Conservation (phyloP, 306 rosid species). For the Pyrus bretschneideri region DNA sequence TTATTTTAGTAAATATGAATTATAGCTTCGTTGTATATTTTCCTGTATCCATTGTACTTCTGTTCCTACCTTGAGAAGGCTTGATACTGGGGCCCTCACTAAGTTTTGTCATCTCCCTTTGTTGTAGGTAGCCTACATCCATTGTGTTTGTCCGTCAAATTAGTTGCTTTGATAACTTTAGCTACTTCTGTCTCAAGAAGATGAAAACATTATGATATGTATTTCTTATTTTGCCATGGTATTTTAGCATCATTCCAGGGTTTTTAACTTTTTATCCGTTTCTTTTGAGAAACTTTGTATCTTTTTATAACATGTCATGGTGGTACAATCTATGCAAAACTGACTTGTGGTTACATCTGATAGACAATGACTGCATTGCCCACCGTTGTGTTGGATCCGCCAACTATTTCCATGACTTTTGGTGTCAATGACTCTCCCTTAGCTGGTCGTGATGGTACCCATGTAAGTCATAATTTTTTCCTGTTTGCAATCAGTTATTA, state of each 20-base stretch:
- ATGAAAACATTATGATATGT: background rate
- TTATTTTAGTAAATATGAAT: background rate
- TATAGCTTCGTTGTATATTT: background rate
- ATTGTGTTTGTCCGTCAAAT: background rate
- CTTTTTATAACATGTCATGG: background rate
- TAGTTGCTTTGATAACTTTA: background rate
- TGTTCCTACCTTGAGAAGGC: background rate
- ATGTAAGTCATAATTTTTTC: constrained; percentile 54
- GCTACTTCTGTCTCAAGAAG: background rate
- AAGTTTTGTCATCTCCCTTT: background rate
- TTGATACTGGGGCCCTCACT: background rate
- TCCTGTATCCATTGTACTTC: background rate
- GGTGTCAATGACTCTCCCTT: constrained; percentile 97
- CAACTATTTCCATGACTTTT: constrained; percentile 98
- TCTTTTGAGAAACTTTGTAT: background rate
- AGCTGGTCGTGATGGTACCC: constrained; percentile 96
- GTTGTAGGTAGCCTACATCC: background rate
- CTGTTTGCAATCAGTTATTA: constrained; percentile 7
- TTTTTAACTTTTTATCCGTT: background rate
- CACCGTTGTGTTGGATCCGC: constrained; percentile 89
- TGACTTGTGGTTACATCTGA: background rate
- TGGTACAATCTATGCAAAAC: background rate
- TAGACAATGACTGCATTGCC: constrained; percentile 80
- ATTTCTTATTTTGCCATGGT: background rate
- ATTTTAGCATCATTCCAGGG: background rate